These are phyloP conservation scores for Cymbopogon flexuosus DNA, from an alignment of 202 grass and related monocot genomes.

Conservation along the genomic window DNA sequence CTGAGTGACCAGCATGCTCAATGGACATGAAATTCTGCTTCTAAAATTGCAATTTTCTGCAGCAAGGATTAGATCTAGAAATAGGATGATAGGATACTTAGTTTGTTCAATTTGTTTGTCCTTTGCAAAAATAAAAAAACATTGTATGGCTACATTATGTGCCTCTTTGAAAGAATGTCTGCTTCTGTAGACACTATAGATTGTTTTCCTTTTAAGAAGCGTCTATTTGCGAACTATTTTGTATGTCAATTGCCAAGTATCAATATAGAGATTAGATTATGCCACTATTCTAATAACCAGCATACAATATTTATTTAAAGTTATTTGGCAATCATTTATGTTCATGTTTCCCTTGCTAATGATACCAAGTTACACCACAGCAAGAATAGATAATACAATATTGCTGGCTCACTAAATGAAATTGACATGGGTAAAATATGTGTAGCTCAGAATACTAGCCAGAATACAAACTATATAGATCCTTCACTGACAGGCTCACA, in stretches of 20 bases:
- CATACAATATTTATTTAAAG: neutral
- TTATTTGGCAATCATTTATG: neutral
- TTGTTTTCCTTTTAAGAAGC: conserved; percentile 30
- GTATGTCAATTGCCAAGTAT: neutral
- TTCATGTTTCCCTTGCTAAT: conserved; percentile 17
- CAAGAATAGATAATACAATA: neutral
- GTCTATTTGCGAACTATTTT: neutral
- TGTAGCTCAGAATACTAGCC: neutral
- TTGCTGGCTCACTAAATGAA: neutral
- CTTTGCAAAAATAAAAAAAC: conserved; percentile 1
- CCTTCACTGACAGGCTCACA: neutral
- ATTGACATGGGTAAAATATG: neutral
- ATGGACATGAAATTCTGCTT: conserved; percentile 31
- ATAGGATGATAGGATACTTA: conserved; percentile 23
- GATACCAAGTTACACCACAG: conserved; percentile 6
- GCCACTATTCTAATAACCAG: neutral
- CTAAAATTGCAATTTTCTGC: conserved; percentile 26
- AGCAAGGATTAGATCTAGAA: conserved; percentile 34
- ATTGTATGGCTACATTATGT: conserved; percentile 24
- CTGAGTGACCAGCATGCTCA: conserved; percentile 20
- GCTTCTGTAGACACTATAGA: conserved; percentile 11
- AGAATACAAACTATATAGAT: neutral
- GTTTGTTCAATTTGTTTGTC: conserved; percentile 39
- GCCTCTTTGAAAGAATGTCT: conserved; percentile 17
- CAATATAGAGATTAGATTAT: neutral